phyloP scores from a whole-genome alignment of 495 filamentous ascomycete species.

The Aspergillus saccharolyticus region DNA sequence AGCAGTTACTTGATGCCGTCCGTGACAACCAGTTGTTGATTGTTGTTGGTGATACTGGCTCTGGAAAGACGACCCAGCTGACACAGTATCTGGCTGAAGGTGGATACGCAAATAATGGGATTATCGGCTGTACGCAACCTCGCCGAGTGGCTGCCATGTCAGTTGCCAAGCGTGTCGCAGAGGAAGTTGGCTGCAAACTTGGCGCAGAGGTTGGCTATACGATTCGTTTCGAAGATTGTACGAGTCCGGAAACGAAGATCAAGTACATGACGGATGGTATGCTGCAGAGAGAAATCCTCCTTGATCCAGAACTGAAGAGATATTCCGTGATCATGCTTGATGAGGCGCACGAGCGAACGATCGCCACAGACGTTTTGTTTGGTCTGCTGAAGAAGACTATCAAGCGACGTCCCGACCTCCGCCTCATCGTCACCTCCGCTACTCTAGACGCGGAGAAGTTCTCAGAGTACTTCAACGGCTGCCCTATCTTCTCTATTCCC shows the following conservation, averaged over 20 bases:
- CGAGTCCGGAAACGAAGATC: conserved; percentile 83
- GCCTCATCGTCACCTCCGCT: conserved; percentile 92
- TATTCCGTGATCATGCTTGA: conserved; percentile 98
- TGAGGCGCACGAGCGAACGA: conserved; percentile 96
- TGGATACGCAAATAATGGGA: conserved; percentile 81
- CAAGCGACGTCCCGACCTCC: conserved; percentile 78
- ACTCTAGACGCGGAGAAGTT: conserved; percentile 98
- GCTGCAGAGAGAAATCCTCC: conserved; percentile 88
- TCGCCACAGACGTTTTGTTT: conserved; percentile 93
- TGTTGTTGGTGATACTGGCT: conserved; percentile 96
- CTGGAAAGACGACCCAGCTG: conserved; percentile 94
- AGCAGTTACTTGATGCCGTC: conserved; percentile 84
- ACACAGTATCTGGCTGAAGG: conserved; percentile 93
- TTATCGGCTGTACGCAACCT: conserved; percentile 96
- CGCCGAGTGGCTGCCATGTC: conserved; percentile 96
- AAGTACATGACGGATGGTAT: conserved; percentile 99
- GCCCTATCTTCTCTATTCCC: conserved; percentile 93
- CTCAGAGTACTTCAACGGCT: conserved; percentile 87
- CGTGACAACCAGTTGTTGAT: conserved; percentile 85
- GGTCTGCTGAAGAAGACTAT: conserved; percentile 91
- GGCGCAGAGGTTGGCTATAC: conserved; percentile 96
- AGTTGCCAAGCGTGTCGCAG: conserved; percentile 92
- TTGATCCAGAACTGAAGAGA: conserved; percentile 79
- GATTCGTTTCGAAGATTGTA: conserved; percentile 95
- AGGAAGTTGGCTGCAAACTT: conserved; percentile 89